Evolutionary conservation across 805 yeast genomes (phyloP), one percentile per base, ranked within the genome.

Genomic region (Wickerhamomyces xylosicus): DNA sequence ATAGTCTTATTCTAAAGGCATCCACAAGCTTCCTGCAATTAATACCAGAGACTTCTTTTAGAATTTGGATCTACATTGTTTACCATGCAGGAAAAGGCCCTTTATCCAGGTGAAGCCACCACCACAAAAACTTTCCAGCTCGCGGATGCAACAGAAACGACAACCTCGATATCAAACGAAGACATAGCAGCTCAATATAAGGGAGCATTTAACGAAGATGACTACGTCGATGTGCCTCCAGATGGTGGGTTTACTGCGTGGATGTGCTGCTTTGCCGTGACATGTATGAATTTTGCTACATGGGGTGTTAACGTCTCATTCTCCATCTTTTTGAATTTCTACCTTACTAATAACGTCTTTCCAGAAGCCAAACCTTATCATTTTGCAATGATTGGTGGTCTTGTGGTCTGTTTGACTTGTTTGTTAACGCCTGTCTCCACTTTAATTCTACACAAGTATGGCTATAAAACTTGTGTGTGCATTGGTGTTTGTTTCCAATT

Each of bases 381-480:
- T 39, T 77, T 59, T 53, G 79, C 81, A 3, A 45, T 72, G 31
- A 64, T 77, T 43, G 80, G 80, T 17, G 79, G 82, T 2, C 36
- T 75, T 5, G 62, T 68, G 0, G 60, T 72, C 15, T 68, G 67
- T 25, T 56, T 78, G 39, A 74, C 80, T 22, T 67, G 76, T 47
- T 52, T 65, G 48, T 52, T 72, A 39, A 57, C 80, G 38, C 83
- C 85, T 19, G 43, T 71, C 14, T 55, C 68, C 2, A 57, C 66
- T 6, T 38, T 71, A 2, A 47, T 69, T 29, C 62, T 69, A 36
- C 61, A 65, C 39, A 48, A 67, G 11, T 58, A 66, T 44, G 74
- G 79, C 0, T 60, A 68, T 42, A 62, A 57, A 44, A 31, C 47
- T 10, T 59, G 70, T 2, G 55, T 68, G 37, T 33, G 52, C 1